Base-by-base conservation (phyloP, 345 rosid species). In the Populus davidiana region DNA sequence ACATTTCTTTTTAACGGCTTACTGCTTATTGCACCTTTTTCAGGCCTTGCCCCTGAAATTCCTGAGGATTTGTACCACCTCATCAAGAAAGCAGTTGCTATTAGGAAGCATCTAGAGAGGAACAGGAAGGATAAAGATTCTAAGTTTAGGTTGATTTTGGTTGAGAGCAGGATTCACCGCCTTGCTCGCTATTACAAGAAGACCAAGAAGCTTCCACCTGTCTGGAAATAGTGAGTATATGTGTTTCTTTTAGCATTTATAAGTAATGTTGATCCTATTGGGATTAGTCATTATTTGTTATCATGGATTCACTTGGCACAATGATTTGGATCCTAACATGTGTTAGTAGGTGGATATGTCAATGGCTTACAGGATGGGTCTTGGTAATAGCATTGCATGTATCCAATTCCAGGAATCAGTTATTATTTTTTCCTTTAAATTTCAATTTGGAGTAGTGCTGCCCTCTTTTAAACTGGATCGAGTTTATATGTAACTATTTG, bases 51-150 rank as follows among this genome's bases (percentile, higher is more conserved):
- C 8, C 98, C 98, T 65, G 96, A 94, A 80, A 92, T 94, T 12
- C 97, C 97, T 1, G 98, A 92, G 84, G 96, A 94, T 84, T 75
- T 94, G 73, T 92, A 94, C 70, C 98, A 92, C 76, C 79, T 94
- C 61, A 94, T 94, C 81, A 92, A 94, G 92, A 94, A 88, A 71
- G 97, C 98, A 0, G 98, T 94, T 69, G 95, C 98, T 12, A 91
- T 94, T 71, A 82, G 96, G 63, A 92, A 94, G 90, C 98, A 94
- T 81, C 86, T 94, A 82, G 97, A 94, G 89, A 94, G 98, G 90
- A 94, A 92, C 90, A 82, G 98, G 84, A 94, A 94, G 84, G 98
- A 94, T 81, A 92, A 94, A 77, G 98, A 94, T 52, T 94, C 98
- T 74, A 90, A 92, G 75, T 94, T 94, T 62, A 88, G 98, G 83